Evolutionary conservation across 2,329 filamentous ascomycete species (phyloP).

Genomic region (Xylaria sp.): DNA sequence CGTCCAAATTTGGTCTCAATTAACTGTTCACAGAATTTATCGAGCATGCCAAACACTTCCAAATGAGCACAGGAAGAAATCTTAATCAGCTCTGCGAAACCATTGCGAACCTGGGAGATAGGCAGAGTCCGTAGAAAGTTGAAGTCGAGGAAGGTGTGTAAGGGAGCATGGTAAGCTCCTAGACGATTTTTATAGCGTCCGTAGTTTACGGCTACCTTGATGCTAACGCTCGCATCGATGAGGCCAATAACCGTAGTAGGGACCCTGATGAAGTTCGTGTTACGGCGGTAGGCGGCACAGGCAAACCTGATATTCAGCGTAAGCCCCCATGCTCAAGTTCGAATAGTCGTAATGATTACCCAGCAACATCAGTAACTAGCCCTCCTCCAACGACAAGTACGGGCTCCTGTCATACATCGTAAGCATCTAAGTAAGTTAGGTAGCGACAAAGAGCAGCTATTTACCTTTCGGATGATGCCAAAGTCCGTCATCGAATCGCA

Average conservation of each 20-base stretch:
- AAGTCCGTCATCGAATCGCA: constrained; percentile 80
- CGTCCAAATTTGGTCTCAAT: constrained; percentile 74
- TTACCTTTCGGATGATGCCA: constrained; percentile 71
- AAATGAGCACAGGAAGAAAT: constrained; percentile 76
- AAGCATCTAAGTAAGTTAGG: not conserved
- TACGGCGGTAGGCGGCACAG: constrained; percentile 76
- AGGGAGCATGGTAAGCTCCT: constrained; percentile 77
- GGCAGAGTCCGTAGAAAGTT: constrained; percentile 75
- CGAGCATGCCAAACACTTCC: constrained; percentile 72
- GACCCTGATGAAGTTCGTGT: constrained; percentile 78
- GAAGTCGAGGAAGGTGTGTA: constrained; percentile 79
- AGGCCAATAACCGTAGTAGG: constrained; percentile 80
- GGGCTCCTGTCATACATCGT: constrained; percentile 59
- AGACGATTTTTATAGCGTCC: constrained; percentile 80
- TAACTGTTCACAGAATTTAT: constrained; percentile 74
- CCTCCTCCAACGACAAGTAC: constrained; percentile 74
- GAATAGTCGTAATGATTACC: constrained; percentile 61
- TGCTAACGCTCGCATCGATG: constrained; percentile 79
- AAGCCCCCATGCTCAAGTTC: constrained; percentile 1
- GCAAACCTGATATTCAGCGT: constrained; percentile 64
- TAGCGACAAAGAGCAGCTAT: not conserved
- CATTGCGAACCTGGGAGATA: constrained; percentile 74
- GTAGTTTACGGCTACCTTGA: constrained; percentile 83
- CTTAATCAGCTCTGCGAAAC: constrained; percentile 80
- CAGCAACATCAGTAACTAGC: constrained; percentile 77